Base-by-base conservation (phyloP, 2,329 filamentous ascomycete species). In the Dactylellina haptotyla region DNA sequence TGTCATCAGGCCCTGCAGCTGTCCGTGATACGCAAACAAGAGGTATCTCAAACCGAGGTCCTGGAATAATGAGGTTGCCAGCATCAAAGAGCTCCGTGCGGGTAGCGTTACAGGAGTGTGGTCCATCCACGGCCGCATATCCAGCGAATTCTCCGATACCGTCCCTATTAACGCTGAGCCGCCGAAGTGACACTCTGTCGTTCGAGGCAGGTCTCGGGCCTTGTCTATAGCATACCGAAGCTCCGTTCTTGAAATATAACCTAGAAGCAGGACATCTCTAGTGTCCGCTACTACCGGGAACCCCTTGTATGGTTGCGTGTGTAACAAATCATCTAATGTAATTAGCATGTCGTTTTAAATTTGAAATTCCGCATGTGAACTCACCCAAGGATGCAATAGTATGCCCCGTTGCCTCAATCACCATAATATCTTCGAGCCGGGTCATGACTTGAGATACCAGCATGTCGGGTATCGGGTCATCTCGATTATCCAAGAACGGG, bases 51-150 rank as follows among this genome's bases (percentile, higher is more conserved):
- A 82, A 18, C 95, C 95, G 6, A 99, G 87, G 80, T 94, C 94
- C 83, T 97, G 93, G 82, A 99, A 98, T 85, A 99, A 96, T 66
- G 87, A 89, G 23, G 96, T 89, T 2, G 91, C 92, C n/a, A 98
- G 86, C 79, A 93, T 89, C 72, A 99, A 87, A 70, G 85, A 89
- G 14, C 89, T 88, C 75, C 88, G 87, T 20, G 88, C 88, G 43
- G 92, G 91, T 16, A 98, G 84, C 0, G 95, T 98, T 50, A 99
- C 90, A 0, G 95, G 95, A 0, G 95, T 99, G 81, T 97, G 94
- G 81, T 99, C 95, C 93, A 99, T 97, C 95, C 95, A 99, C 1
- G 93, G 93, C 5, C 94, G 85, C 9, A 99, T 85, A 81, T 99
- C 95, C 39, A 99, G 87, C 18, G 86, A 64, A 39, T 61, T 53